Percentiles rank a stretch among this genome's conserved stretches.
Evolutionary conservation across 768 basidiomycete genomes (phyloP).

Genomic region (Lepiota venenata): DNA sequence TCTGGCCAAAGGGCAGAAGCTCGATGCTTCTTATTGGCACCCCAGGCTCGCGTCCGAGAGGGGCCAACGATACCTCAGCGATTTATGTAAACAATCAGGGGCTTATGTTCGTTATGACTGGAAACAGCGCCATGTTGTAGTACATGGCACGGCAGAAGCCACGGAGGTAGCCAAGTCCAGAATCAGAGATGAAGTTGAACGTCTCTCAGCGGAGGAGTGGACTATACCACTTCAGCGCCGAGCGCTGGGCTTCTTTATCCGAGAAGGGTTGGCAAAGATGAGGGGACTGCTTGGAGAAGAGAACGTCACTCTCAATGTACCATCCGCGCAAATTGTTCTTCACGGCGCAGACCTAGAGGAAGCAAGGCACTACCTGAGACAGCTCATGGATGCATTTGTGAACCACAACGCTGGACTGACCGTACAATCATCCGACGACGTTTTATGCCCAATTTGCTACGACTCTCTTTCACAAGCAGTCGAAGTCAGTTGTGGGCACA

Average conservation of each 20-base stretch:
- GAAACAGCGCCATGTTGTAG: conserved; percentile 39
- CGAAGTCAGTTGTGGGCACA: conserved; percentile 44
- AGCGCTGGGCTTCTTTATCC: conserved; percentile 48
- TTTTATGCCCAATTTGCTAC: conserved; percentile 53
- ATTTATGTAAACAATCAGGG: conserved; percentile 30
- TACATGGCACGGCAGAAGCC: conserved; percentile 39
- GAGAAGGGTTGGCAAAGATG: conserved; percentile 44
- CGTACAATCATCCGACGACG: conserved; percentile 5
- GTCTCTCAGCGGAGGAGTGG: conserved; percentile 41
- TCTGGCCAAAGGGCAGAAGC: conserved; percentile 45
- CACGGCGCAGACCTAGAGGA: conserved; percentile 56
- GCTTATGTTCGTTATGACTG: conserved; percentile 45
- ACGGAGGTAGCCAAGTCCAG: conserved; percentile 39
- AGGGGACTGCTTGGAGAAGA: conserved; percentile 54
- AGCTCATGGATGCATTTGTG: conserved; percentile 31
- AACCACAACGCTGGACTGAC: background rate
- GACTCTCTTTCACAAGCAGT: conserved; percentile 38
- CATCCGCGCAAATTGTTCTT: conserved; percentile 33
- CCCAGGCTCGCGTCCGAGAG: conserved; percentile 28
- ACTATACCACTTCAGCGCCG: conserved; percentile 32
- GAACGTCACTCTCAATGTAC: conserved; percentile 43
- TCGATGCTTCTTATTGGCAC: conserved; percentile 48
- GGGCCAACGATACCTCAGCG: conserved; percentile 31
- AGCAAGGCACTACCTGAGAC: conserved; percentile 42
- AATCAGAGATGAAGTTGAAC: conserved; percentile 45